phyloP scores from a whole-genome alignment of 805 yeast species.

The Candida bentonensis region DNA sequence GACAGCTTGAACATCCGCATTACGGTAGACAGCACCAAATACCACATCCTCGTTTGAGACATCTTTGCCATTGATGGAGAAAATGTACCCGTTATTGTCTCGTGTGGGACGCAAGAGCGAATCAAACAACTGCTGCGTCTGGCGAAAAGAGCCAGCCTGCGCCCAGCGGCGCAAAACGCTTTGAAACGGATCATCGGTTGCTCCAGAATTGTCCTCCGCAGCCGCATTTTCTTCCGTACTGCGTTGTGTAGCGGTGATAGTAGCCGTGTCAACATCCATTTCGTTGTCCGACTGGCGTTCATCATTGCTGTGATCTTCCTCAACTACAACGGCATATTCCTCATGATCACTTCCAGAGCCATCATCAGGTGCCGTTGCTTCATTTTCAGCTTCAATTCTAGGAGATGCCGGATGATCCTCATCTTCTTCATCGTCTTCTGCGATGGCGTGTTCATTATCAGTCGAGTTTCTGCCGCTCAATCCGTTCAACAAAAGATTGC shows the following conservation, averaged over 20 bases:
- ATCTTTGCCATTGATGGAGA: not conserved
- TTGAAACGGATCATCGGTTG: not conserved
- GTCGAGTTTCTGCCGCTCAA: not conserved
- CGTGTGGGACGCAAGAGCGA: not conserved
- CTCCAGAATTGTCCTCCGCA: not conserved
- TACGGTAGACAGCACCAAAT: constrained; percentile 1
- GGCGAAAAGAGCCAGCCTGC: not conserved
- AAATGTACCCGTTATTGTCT: not conserved
- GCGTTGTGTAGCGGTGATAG: not conserved
- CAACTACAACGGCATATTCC: constrained; percentile 5
- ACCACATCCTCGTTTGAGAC: not conserved
- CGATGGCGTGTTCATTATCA: not conserved
- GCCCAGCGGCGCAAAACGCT: constrained; percentile 1
- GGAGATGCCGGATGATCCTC: constrained; percentile 4
- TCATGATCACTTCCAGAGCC: constrained; percentile 12
- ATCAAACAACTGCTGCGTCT: not conserved
- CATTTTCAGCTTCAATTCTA: constrained; percentile 4
- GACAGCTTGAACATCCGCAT: not conserved
- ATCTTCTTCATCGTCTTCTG: constrained; percentile 1
- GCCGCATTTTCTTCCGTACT: not conserved
- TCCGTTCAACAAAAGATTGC: constrained; percentile 3
- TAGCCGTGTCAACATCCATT: constrained; percentile 1
- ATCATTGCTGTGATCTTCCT: constrained; percentile 5
- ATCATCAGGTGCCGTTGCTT: constrained; percentile 9
- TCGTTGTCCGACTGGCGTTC: constrained; percentile 3